Base-by-base conservation (phyloP, 352 stramenopile species). In the Pilasporangium apinafurcum region DNA sequence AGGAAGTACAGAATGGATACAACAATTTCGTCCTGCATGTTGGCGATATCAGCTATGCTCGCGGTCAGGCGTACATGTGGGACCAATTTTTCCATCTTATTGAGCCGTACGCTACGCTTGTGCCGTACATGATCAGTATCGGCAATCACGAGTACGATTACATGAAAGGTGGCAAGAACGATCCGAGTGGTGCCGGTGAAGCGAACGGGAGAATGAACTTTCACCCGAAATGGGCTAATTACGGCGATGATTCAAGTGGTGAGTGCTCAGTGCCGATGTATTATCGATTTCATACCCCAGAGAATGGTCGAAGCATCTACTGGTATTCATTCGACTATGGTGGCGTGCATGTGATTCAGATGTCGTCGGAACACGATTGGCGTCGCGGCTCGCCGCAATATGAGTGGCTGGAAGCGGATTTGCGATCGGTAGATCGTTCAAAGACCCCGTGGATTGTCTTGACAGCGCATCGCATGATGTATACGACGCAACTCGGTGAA, bases 321-420 rank as follows among this genome's bases (percentile, higher is more conserved):
- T 93, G 86, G 83, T 90, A 97, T 63, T 96, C 82, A n/a, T 97
- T 95, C 54, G 65, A 95, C 44, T 87, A 92, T 46, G 78, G 64
- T 16, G 78, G 78, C 26, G 74, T 97, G 6, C 86, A 96, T 40
- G 92, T 95, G 14, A 81, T 97, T 24, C 80, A 97, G 37, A 83
- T 98, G 42, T 93, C 76, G 21, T 91, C 80, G 17, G 93, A 98
- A 50, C 88, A 97, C 51, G 70, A 97, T 62, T 82, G 94, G 59
- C 71, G 68, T 2, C 58, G 54, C 21, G 88, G 86, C 18, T 96
- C 86, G 4, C 56, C 56, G 28, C 93, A 98, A 59, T 92, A 96
- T 52, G 56, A 70, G 32, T 98, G 87, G 80, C 51, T 98, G 18
- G 68, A 96, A 42, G 54, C 65, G 8, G 86, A 96, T 50, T 61